phyloP scores from a whole-genome alignment of 305 asterid species.

The Fraxinus ornus region DNA sequence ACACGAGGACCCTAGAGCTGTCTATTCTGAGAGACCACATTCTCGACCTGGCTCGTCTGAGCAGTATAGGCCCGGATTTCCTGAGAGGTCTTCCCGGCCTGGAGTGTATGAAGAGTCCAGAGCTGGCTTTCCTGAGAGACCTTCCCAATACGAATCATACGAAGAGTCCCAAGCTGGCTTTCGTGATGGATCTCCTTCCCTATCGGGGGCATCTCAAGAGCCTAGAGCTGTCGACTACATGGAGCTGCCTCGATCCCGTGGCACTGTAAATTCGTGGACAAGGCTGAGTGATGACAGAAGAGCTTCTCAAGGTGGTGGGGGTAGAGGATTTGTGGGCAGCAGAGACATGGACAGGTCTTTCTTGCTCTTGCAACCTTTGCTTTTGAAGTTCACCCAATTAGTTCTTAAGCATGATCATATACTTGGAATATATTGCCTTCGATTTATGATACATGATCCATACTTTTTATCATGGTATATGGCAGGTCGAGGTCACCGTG shows the following conservation, averaged over 20 bases:
- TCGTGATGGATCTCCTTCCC: conserved; percentile 30
- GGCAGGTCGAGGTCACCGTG: conserved; percentile 78
- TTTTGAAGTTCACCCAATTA: background rate
- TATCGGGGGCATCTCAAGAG: conserved; percentile 41
- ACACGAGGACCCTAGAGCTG: conserved; percentile 45
- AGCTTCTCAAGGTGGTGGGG: conserved; percentile 65
- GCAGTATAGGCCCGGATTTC: conserved; percentile 35
- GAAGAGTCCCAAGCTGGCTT: conserved; percentile 35
- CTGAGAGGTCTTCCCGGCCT: conserved; percentile 43
- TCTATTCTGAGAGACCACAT: conserved; percentile 47
- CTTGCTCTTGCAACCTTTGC: background rate
- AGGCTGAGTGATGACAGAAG: conserved; percentile 76
- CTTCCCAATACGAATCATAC: conserved; percentile 36
- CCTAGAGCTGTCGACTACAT: conserved; percentile 50
- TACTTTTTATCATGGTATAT: conserved; percentile 16
- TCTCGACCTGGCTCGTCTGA: conserved; percentile 54
- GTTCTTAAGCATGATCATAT: background rate
- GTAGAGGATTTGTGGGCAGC: conserved; percentile 64
- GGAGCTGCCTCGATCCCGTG: conserved; percentile 85
- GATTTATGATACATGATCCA: conserved; percentile 9
- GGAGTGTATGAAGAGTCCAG: conserved; percentile 39
- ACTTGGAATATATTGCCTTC: background rate
- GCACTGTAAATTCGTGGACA: conserved; percentile 55
- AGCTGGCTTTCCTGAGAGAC: conserved; percentile 34
- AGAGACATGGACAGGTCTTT: conserved; percentile 77